phyloP scores from a whole-genome alignment of 257 asterid genomes.

The Knoxia roxburghii region DNA sequence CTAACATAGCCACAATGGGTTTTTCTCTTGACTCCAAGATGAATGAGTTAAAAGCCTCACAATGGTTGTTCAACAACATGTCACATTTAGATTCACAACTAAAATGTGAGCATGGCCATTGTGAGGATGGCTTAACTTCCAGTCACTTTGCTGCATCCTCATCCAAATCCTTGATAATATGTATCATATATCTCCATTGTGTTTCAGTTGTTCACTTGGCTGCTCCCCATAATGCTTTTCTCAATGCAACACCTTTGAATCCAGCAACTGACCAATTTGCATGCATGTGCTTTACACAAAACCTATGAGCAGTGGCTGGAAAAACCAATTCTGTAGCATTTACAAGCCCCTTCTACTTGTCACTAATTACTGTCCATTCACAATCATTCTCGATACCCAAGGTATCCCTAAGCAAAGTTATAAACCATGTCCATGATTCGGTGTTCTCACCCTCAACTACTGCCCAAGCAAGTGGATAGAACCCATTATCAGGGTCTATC shows the following conservation, averaged over 20 bases:
- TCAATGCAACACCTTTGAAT: neutral
- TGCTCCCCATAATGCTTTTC: neutral
- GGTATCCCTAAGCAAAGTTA: neutral
- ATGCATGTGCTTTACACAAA: slow-evolving; percentile 3
- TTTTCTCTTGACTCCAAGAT: neutral
- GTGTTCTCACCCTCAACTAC: neutral
- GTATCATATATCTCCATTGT: neutral
- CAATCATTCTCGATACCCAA: neutral
- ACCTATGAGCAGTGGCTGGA: neutral
- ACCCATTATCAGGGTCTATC: neutral
- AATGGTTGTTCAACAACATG: slow-evolving; percentile 2
- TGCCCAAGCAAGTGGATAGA: neutral
- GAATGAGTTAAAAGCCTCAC: neutral
- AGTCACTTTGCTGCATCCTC: neutral
- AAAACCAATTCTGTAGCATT: neutral
- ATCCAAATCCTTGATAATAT: neutral
- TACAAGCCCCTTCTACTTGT: slow-evolving; percentile 2
- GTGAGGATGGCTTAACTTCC: neutral
- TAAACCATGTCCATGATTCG: neutral
- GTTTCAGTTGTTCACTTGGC: neutral
- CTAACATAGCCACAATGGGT: neutral
- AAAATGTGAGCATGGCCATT: neutral
- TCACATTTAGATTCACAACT: neutral
- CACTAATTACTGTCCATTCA: slow-evolving; percentile 9
- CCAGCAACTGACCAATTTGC: neutral